phyloP scores from a whole-genome alignment of 1,139 yeast genomes.

The Hanseniaspora uvarum region DNA sequence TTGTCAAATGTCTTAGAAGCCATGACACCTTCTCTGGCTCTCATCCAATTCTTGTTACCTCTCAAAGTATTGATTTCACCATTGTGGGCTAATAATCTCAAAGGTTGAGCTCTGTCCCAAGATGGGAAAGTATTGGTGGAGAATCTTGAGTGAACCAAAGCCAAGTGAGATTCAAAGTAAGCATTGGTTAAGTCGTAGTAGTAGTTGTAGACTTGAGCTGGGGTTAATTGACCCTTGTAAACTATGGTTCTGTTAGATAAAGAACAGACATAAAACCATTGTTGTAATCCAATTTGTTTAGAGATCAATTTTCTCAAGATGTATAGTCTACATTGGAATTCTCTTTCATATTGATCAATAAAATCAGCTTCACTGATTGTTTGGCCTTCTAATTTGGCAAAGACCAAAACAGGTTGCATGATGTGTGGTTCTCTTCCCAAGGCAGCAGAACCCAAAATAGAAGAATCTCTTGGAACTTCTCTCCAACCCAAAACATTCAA shows the following conservation, averaged over 20 bases:
- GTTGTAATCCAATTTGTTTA: conserved; percentile 82
- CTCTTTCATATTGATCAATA: conserved; percentile 32
- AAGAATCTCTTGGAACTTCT: conserved; percentile 86
- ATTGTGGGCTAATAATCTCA: conserved; percentile 95
- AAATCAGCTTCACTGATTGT: conserved; percentile 41
- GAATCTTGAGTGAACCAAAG: conserved; percentile 92
- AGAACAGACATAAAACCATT: conserved; percentile 96
- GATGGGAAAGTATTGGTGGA: conserved; percentile 97
- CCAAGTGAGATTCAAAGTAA: conserved; percentile 90
- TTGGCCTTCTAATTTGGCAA: conserved; percentile 41
- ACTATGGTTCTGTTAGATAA: conserved; percentile 81
- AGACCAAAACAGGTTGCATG: conserved; percentile 77
- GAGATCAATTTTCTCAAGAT: conserved; percentile 82
- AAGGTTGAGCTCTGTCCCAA: conserved; percentile 98
- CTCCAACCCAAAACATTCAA: conserved; percentile 90
- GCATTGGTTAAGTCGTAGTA: conserved; percentile 87
- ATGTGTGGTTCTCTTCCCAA: conserved; percentile 84
- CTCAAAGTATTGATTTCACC: conserved; percentile 96
- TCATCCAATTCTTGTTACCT: conserved; percentile 98
- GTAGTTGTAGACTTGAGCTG: conserved; percentile 88
- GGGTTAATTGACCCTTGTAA: conserved; percentile 95
- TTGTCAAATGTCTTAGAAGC: conserved; percentile 66
- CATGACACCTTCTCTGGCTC: conserved; percentile 97
- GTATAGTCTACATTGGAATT: conserved; percentile 74
- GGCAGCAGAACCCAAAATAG: conserved; percentile 91